A percentile compares a stretch with the other conserved stretches of the same genome.
phyloP scores from a whole-genome alignment of 768 basidiomycete genomes.

The Leccinum disarticulatum region DNA sequence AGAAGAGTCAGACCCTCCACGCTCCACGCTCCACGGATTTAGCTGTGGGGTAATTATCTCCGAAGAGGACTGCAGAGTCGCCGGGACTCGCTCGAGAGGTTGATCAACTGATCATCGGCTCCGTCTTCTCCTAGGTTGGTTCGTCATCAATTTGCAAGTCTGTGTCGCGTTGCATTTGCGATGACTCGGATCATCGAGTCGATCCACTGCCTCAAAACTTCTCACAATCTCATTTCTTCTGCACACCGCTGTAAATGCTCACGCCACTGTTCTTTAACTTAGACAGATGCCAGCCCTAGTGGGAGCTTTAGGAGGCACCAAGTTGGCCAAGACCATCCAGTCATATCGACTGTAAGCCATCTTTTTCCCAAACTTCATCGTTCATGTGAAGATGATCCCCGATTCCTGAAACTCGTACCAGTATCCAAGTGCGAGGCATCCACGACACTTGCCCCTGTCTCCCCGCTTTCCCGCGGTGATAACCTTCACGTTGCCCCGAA shows the following conservation, averaged over 20 bases:
- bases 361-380: background rate
- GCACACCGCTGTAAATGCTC: background rate
- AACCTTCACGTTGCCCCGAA: background rate
- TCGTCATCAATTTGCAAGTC: background rate
- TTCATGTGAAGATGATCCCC: slow-evolving; percentile 5
- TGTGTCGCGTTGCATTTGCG: background rate
- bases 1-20: background rate
- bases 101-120: background rate
- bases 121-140: background rate
- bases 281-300: background rate
- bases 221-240: too few relatives aligned
- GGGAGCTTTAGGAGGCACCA: background rate
- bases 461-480: background rate
- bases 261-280: background rate
- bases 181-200: background rate
- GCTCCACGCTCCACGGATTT: background rate
- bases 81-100: background rate
- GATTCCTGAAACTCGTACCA: background rate
- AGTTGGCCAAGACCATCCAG: background rate
- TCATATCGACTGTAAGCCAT: background rate
- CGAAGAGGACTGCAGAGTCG: background rate
- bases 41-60: slow-evolving; percentile 1
- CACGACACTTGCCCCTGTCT: background rate
- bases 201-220: background rate
- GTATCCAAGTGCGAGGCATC: background rate